Evolutionary conservation across 257 asterid species (phyloP).

Genomic region (Solanum dulcamara): DNA sequence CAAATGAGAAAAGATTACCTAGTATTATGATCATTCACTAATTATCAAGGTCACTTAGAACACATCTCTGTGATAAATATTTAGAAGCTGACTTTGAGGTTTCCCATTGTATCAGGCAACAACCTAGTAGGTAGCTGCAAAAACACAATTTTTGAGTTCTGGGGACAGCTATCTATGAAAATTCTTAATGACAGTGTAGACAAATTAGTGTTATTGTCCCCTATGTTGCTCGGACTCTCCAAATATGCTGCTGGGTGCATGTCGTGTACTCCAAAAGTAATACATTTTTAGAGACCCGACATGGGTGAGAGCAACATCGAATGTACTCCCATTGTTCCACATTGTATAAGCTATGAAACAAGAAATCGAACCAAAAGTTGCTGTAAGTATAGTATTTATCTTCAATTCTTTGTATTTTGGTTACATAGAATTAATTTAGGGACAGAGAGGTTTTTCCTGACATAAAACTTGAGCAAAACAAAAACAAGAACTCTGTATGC

Average conservation of each 20-base stretch:
- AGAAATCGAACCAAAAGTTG: not conserved
- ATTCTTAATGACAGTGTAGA: no score
- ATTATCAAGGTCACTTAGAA: not conserved
- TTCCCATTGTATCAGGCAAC: not conserved
- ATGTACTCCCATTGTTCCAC: not conserved
- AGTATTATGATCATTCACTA: not conserved
- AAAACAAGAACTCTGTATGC: conserved; percentile 62
- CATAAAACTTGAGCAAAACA: conserved; percentile 43
- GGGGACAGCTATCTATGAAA: no score
- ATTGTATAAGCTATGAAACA: not conserved
- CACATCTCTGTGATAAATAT: not conserved
- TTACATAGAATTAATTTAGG: conserved; percentile 33
- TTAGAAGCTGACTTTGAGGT: not conserved
- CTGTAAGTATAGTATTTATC: conserved; percentile 13
- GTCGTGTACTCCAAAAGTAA: no score
- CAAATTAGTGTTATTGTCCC: no score
- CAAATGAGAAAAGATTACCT: not conserved
- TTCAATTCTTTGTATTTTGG: conserved; percentile 26
- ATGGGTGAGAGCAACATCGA: not conserved
- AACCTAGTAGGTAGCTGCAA: not conserved
- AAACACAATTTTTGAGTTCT: no score
- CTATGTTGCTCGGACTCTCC: no score
- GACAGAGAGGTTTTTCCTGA: conserved; percentile 27
- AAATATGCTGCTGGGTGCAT: no score
- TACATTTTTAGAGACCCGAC: not conserved